phyloP scores from a whole-genome alignment of 1,139 yeast species.

The Hemisphaericaspora xylanilytica region DNA sequence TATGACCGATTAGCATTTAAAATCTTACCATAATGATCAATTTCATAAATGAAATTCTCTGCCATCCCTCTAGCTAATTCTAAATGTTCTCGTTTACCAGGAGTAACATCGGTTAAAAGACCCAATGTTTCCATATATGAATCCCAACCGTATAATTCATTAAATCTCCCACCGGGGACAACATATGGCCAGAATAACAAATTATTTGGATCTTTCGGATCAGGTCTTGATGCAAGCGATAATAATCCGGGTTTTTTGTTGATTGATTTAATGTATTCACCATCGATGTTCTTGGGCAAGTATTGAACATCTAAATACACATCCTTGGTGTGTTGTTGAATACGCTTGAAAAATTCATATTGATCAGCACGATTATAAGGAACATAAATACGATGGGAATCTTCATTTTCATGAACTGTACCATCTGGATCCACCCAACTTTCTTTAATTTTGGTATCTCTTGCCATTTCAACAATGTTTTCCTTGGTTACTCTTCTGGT shows the following conservation, averaged over 20 bases:
- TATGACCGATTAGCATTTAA: constrained; percentile 93
- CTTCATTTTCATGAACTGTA: constrained; percentile 26
- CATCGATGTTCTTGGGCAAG: constrained; percentile 58
- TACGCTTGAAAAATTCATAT: constrained; percentile 60
- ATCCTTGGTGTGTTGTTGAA: constrained; percentile 57
- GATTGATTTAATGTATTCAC: constrained; percentile 72
- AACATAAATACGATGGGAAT: constrained; percentile 71
- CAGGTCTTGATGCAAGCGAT: constrained; percentile 67
- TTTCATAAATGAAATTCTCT: constrained; percentile 88
- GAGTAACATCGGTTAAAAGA: constrained; percentile 60
- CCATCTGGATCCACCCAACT: constrained; percentile 46
- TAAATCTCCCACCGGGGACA: constrained; percentile 97
- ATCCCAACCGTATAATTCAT: constrained; percentile 98
- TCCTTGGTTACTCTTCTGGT: constrained; percentile 69
- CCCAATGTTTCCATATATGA: constrained; percentile 93
- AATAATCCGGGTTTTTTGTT: constrained; percentile 84
- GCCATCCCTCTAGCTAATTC: constrained; percentile 84
- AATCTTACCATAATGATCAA: constrained; percentile 86
- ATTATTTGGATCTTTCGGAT: constrained; percentile 47
- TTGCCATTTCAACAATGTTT: constrained; percentile 68
- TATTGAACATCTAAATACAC: constrained; percentile 71
- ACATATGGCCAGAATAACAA: constrained; percentile 79
- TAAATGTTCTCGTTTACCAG: constrained; percentile 41
- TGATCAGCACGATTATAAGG: constrained; percentile 73
- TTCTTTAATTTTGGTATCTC: constrained; percentile 72